Base-by-base conservation (phyloP, 2,329 filamentous ascomycete species). In the Xylariaceae sp. region DNA sequence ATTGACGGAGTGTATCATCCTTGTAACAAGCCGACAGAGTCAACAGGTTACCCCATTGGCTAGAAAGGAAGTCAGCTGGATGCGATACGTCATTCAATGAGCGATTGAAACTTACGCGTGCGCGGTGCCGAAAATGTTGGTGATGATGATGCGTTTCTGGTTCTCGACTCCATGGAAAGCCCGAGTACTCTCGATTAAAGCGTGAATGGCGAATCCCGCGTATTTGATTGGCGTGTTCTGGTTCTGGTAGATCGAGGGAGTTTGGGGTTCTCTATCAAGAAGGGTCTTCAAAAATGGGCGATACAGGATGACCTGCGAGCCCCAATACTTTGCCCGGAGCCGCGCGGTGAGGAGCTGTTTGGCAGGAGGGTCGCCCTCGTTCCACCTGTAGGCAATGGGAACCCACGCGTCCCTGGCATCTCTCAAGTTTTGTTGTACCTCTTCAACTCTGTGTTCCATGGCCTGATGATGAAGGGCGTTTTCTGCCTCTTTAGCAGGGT, bases 21-120 rank as follows among this genome's bases (percentile, higher is more conserved):
- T 78, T 80, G 68, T 83, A 91, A 3, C 86, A 87, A 1, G 92
- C 90, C 22, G 89, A 83, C 2, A 99, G 80, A n/a, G 95, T 89
- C 43, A 97, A 76, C 62, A 96, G 82, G 66, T 97, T 97, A 51
- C 94, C 92, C 75, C 95, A 99, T 89, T 99, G 94, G 6, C 91
- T 95, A 55, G 5, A 22, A 11, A 41, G 51, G 31, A 38, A 51
- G 32, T 47, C 6, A 19, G 33, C 6, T 44, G 43, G 10, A 36
- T 12, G n/a, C 22, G 27, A 7, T 27, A 27, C 22, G 22, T 27
- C 22, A 27, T 2, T 10, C 15, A 3, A 9, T 6, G 14, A 39
- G 18, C 18, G 42, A n/a, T 40, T 49, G 31, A 27, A 52, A 83
- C 89, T 82, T 87, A 95, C 89, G 92, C 91, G 76, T 96, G 92